Evolutionary conservation across 108 stramenopile species (phyloP).

Genomic region (Cyclotella atomus): DNA sequence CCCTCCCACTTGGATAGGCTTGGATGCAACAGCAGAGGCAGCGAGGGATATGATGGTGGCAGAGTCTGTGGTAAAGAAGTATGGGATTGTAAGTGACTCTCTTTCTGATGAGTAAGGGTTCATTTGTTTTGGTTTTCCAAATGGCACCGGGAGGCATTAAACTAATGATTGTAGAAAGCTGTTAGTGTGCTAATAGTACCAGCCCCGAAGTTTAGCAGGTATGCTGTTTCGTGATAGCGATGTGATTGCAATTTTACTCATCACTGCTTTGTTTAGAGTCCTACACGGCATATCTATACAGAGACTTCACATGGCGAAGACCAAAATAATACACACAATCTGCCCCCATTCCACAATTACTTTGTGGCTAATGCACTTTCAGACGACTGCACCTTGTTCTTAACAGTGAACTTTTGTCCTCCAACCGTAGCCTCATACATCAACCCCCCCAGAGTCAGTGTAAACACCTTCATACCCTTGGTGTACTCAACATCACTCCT

Average conservation of each 20-base stretch:
- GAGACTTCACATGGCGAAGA: neutral
- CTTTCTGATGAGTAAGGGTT: conserved; percentile 38
- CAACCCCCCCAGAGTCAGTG: conserved; percentile 38
- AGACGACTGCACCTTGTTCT: neutral
- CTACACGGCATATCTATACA: no score
- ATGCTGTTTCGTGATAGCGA: no score
- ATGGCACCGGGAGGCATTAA: no score
- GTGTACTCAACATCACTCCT: conserved; percentile 17
- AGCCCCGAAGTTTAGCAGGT: no score
- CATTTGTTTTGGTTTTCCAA: no score
- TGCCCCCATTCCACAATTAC: neutral
- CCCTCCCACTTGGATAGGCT: conserved; percentile 87
- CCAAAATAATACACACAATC: neutral
- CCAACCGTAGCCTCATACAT: conserved; percentile 53
- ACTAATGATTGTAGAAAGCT: no score
- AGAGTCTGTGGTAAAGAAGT: conserved; percentile 62
- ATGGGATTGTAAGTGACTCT: conserved; percentile 37
- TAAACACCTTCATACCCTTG: conserved; percentile 59
- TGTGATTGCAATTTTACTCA: no score
- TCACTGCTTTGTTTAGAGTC: no score
- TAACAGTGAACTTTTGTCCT: conserved; percentile 43
- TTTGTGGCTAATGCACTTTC: no score
- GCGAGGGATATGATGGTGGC: conserved; percentile 67
- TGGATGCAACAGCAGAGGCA: conserved; percentile 70
- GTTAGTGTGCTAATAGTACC: no score